phyloP scores from a whole-genome alignment of 306 rosid genomes.

The Quercus wislizeni region DNA sequence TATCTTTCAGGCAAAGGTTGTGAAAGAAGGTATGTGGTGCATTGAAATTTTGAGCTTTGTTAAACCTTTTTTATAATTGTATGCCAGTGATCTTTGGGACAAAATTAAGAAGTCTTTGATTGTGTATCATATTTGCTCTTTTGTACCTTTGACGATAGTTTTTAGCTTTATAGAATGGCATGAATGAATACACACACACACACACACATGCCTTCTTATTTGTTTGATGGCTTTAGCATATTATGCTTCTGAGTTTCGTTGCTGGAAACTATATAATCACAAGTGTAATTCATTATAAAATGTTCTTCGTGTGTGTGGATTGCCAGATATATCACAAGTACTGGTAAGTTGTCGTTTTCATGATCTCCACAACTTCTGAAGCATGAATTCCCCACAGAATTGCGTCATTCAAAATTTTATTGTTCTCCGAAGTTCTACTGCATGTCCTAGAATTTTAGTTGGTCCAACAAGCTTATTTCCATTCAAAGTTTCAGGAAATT shows the following conservation, averaged over 20 bases:
- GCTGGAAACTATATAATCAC: too few relatives aligned
- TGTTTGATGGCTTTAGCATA: background rate
- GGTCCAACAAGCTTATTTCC: background rate
- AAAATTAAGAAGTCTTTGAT: background rate
- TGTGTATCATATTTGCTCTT: conserved; percentile 4
- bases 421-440: background rate
- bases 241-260: background rate
- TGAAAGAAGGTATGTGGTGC: conserved; percentile 61
- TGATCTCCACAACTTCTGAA: background rate
- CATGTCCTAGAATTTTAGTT: background rate
- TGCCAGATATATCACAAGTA: background rate
- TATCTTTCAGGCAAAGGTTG: conserved; percentile 56
- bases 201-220: background rate
- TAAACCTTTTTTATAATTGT: conserved; percentile 7
- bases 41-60: conserved; percentile 15
- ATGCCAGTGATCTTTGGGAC: conserved; percentile 5
- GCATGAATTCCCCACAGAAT: background rate
- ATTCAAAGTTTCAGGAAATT: background rate
- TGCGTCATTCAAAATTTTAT: background rate
- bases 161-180: conserved; percentile 6
- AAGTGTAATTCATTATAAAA: too few relatives aligned
- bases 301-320: background rate
- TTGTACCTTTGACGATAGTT: background rate
- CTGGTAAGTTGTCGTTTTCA: background rate
- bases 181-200: background rate